A percentile compares a stretch with the other conserved stretches of the same genome.
These are phyloP conservation scores for Hypoxylon sp. DNA, from an alignment of 2,329 filamentous ascomycete species.

Conservation along the genomic window DNA sequence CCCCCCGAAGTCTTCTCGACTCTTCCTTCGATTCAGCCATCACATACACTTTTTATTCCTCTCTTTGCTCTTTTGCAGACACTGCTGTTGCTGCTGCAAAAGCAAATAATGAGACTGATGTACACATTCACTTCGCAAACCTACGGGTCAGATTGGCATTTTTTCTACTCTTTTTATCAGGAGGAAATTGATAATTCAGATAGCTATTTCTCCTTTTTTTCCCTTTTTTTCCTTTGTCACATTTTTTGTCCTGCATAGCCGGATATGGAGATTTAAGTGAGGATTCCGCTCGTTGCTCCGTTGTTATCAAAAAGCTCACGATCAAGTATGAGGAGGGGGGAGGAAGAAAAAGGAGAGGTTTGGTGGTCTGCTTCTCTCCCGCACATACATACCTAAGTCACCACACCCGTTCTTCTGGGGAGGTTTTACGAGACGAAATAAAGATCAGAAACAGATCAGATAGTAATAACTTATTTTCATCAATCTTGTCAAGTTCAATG, in stretches of 20 bases:
- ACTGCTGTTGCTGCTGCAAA: too few relatives aligned
- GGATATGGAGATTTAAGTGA: background rate
- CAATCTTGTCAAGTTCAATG: background rate
- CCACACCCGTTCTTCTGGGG: too few relatives aligned
- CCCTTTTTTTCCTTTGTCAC: background rate
- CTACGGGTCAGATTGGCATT: background rate
- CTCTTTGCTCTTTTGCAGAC: background rate
- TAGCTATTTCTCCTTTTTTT: background rate
- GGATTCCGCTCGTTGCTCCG: background rate
- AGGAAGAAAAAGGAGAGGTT: background rate
- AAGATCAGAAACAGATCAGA: constrained; percentile 19
- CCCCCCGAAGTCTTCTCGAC: constrained; percentile 29
- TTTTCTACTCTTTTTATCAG: background rate
- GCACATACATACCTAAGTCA: too few relatives aligned
- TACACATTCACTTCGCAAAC: constrained; percentile 1
- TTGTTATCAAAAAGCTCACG: background rate
- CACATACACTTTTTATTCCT: constrained; percentile 3
- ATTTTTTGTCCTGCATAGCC: background rate
- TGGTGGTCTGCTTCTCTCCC: too few relatives aligned
- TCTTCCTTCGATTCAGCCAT: constrained; percentile 6
- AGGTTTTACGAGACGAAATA: background rate
- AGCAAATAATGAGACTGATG: constrained; percentile 20
- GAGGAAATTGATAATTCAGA: background rate
- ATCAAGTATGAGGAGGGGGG: background rate
- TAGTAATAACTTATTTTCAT: constrained; percentile 28